Percentiles rank a stretch among this genome's conserved stretches.
Evolutionary conservation across 2,329 filamentous ascomycete genomes (phyloP).

Genomic region (Annulohypoxylon truncatum): DNA sequence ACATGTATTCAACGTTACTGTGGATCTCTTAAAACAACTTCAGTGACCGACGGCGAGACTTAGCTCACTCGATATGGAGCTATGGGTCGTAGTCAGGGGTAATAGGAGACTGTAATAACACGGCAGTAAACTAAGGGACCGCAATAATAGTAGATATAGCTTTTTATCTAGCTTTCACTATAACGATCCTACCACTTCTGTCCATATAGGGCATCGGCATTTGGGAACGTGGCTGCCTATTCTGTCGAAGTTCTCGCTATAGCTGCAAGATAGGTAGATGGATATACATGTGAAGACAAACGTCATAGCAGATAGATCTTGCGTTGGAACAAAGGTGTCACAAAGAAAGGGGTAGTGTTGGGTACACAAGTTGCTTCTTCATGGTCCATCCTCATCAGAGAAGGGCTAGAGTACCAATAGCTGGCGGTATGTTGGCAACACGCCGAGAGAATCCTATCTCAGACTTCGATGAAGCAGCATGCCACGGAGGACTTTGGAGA

Average conservation of each 20-base stretch:
- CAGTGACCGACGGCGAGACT: constrained; percentile 1
- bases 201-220: constrained; percentile 27
- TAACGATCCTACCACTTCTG: constrained; percentile 34
- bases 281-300: background rate
- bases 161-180: constrained; percentile 14
- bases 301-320: background rate
- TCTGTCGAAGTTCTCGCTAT: background rate
- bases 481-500: background rate
- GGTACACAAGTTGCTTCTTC: background rate
- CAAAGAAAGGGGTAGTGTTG: background rate
- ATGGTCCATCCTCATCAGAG: background rate
- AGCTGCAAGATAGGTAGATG: background rate
- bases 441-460: constrained; percentile 1
- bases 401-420: background rate
- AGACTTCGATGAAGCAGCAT: constrained; percentile 8
- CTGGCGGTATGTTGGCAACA: background rate
- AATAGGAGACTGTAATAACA: background rate
- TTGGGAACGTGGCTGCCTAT: constrained; percentile 5
- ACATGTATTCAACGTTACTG: background rate
- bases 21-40: constrained; percentile 1
- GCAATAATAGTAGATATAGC: background rate
- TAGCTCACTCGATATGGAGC: background rate
- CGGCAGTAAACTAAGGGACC: background rate
- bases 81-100: background rate
- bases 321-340: background rate